phyloP scores from a whole-genome alignment of 2,329 filamentous ascomycete genomes.

The Dactylonectria estremocensis region DNA sequence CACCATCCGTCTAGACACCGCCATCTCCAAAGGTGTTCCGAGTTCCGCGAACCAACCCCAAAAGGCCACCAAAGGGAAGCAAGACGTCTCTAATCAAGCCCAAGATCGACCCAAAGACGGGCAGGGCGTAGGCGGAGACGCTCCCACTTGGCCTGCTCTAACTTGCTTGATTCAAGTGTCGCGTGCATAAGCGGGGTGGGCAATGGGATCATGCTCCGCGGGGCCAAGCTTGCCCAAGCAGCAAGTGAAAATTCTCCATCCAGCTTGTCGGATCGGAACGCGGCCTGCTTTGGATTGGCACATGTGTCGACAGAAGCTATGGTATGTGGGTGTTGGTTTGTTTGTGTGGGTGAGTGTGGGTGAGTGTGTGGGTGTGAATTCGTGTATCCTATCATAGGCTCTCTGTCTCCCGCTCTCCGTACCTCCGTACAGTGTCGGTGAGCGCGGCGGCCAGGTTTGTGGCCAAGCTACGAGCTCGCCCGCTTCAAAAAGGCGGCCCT shows the following conservation, averaged over 20 bases:
- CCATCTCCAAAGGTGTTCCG: background rate
- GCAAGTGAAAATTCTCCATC: conserved; percentile 10
- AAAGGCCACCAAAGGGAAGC: background rate
- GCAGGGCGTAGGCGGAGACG: conserved; percentile 39
- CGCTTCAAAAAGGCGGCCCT: conserved; percentile 30
- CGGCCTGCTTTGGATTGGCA: background rate
- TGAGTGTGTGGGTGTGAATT: too few relatives aligned
- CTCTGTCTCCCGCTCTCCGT: too few relatives aligned
- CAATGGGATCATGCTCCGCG: conserved; percentile 7
- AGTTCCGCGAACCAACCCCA: background rate
- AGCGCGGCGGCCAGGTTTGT: conserved; percentile 20
- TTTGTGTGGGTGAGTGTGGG: background rate
- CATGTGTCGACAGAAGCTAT: background rate
- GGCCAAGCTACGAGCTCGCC: conserved; percentile 17
- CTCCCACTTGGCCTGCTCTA: conserved; percentile 41
- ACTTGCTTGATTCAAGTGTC: conserved; percentile 41
- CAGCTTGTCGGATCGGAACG: background rate
- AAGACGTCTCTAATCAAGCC: background rate
- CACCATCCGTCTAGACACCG: background rate
- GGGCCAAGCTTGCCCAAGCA: background rate
- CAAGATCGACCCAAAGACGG: conserved; percentile 5
- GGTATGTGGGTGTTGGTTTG: background rate
- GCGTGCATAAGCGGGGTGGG: conserved; percentile 48
- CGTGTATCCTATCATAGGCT: too few relatives aligned
- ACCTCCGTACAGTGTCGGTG: conserved; percentile 29